Base-by-base conservation (phyloP, 345 rosid species). In the Syzygium oleosum region DNA sequence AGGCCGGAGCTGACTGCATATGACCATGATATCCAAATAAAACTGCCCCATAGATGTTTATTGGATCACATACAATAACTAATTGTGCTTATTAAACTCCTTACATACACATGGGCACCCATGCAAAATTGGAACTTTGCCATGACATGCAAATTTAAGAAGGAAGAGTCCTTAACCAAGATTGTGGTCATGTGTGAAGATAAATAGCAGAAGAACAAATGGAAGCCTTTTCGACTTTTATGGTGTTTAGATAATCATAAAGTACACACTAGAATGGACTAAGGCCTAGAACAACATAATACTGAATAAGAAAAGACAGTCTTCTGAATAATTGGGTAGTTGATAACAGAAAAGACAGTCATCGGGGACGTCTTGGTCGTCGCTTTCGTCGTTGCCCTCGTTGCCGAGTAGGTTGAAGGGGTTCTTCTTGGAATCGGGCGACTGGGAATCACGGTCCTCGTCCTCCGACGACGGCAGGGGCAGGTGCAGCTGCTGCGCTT, bases 321-420 rank as follows among this genome's bases (percentile, higher is more conserved):
- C 78, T 31, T 65, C 78, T 31, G 78, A 34, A 65, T 65, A 65
- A 6, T 31, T 31, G 78, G 78, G 34, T 65, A 31, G 43, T 65
- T 38, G 21, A 65, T 16, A 65, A 16, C 78, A 31, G 22, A 31
- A 31, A 65, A 11, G n/a, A n/a, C n/a, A n/a, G n/a, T 65, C 78
- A 65, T 91, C 91, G 51, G 87, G 95, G 89, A 86, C 89, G 27
- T 92, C 92, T 17, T 87, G 85, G 16, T 84, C 87, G 52, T 78
- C 90, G 56, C 88, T 92, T 31, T 90, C 95, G 23, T n/a, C n/a
- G n/a, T n/a, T n/a, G n/a, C n/a, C n/a, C n/a, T 87, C 94, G 5
- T 89, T 93, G 91, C 93, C 92, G 88, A 97, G 97, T 87, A 97
- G 96, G 91, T 94, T 96, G 86, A 97, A 97, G 0, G 95, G 99